Evolutionary conservation across 495 filamentous ascomycete species (phyloP).

Genomic region (Sordaria brevicollis): DNA sequence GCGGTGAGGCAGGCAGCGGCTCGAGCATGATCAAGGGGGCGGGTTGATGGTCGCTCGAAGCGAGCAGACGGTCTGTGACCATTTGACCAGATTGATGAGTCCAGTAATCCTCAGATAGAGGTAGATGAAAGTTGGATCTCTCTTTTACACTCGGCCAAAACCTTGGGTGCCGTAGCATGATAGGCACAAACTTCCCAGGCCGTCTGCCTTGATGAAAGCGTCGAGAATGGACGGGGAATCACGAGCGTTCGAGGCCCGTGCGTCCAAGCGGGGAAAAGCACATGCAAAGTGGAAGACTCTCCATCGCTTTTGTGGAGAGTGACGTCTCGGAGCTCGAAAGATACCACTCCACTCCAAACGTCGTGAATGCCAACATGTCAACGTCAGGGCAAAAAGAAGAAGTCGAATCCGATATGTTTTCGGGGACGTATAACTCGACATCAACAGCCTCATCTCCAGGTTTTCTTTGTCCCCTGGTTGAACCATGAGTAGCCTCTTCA

Average conservation of each 20-base stretch:
- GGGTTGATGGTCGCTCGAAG: neutral
- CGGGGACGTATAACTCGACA: no score
- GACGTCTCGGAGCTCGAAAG: neutral
- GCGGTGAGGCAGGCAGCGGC: neutral
- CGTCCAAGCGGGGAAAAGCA: neutral
- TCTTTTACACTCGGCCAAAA: neutral
- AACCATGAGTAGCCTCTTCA: no score
- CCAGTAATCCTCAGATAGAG: neutral
- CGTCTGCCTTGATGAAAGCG: neutral
- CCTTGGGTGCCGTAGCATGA: neutral
- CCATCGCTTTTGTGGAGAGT: neutral
- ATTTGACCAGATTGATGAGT: neutral
- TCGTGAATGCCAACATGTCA: neutral
- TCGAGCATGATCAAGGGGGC: neutral
- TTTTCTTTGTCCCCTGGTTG: neutral
- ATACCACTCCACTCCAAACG: neutral
- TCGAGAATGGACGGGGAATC: neutral
- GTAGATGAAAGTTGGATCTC: neutral
- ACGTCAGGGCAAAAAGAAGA: neutral
- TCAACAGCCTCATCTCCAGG: no score
- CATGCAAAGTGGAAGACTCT: neutral
- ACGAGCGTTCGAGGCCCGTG: neutral
- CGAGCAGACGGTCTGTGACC: neutral
- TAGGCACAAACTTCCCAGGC: no score
- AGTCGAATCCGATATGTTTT: neutral